These are phyloP conservation scores for Pestalotiopsis sp. DNA, from an alignment of 2,329 filamentous ascomycete genomes.

Conservation along the genomic window DNA sequence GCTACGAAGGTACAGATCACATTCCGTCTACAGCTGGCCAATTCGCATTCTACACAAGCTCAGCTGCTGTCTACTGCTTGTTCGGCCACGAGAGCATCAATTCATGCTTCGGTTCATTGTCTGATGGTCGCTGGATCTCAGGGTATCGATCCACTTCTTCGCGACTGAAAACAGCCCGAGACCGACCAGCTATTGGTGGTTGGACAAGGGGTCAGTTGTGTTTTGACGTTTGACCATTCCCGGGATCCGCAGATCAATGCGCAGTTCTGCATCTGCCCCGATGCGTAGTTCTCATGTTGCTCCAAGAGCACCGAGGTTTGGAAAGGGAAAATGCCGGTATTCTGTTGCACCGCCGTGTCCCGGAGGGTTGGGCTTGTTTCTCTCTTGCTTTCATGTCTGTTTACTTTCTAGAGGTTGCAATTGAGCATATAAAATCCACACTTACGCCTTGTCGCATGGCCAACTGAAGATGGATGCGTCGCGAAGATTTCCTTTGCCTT, in stretches of 20 bases:
- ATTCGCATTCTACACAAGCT: no score
- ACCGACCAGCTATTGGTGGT: background rate
- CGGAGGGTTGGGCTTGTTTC: background rate
- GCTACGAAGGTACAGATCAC: no score
- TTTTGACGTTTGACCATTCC: background rate
- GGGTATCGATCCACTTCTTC: background rate
- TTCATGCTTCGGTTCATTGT: no score
- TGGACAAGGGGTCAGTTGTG: background rate
- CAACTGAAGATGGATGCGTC: background rate
- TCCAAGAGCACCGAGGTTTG: background rate
- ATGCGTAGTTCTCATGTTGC: background rate
- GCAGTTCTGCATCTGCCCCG: background rate
- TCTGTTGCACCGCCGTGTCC: background rate
- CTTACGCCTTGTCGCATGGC: background rate
- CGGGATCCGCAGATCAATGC: background rate
- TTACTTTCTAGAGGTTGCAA: background rate
- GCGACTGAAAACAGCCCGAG: background rate
- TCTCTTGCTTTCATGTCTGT: background rate
- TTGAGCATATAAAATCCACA: background rate
- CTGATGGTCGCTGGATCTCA: background rate
- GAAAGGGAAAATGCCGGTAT: background rate
- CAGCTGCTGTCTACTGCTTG: no score
- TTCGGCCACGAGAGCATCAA: no score
- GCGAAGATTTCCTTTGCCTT: background rate
- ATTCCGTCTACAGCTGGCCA: no score